Evolutionary conservation across 1,139 yeast species (phyloP), one percentile per base, ranked within the genome.

Genomic region (Kodamaea alishanica): DNA sequence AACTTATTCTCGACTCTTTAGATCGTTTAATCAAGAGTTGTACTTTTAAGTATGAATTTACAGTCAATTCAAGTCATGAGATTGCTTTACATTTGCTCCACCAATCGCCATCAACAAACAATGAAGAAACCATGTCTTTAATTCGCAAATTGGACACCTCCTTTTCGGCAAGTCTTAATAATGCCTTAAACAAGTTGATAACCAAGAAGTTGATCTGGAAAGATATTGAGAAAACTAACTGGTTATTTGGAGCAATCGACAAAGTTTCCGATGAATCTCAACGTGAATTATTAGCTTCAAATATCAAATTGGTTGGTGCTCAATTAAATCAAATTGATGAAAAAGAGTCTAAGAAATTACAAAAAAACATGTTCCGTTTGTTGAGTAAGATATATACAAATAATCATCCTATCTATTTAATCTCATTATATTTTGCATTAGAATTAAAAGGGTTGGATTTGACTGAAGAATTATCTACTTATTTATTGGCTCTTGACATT

Each of bases 341-440:
- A 2, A 24, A 8, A n/a, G 29, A 26, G 10, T 24, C 12, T 23
- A 24, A 20, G 6, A 29, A n/a, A 15, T 37, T 35, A 26, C 32
- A 28, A 8, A 34, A 35, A 22, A 52, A 54, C 8, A 42, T 67
- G 25, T 72, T 67, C 45, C 40, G 55, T 6, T 45, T 71, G 8
- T 50, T 58, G 26, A 41, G 66, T 3, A 55, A 55, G 26, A 34
- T 47, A 8, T 45, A 50, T n/a, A 27, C 44, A 9, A 22, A 35
- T 6, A 44, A 48, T 5, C 46, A 49, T 22, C 42, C 54, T 0
- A 12, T 42, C 5, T 58, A 46, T 28, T 44, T 60, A 5, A 33
- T 50, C 22, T 45, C 54, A 28, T 50, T 60, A 33, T 60, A 45
- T 39, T 47, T 52, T 39, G 43, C 52, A 2, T 47, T 60, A 31